A percentile compares a stretch with the other conserved stretches of the same genome.
phyloP scores from a whole-genome alignment of 768 basidiomycete species.

The Galerina marginata region DNA sequence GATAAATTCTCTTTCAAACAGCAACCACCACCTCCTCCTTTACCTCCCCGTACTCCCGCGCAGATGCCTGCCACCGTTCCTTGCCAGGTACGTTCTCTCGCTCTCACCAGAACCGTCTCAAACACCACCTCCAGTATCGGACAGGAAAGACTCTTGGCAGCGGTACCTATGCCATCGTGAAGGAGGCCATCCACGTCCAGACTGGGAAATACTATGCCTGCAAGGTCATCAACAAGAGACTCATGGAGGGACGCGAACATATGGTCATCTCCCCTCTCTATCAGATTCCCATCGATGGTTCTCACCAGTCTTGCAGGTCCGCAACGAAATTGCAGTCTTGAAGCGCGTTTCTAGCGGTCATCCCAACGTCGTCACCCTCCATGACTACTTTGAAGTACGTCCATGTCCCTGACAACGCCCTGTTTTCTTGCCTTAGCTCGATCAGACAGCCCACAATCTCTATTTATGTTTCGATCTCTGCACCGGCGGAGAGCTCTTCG shows the following conservation, averaged over 20 bases:
- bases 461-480: conserved; percentile 97
- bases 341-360: conserved; percentile 93
- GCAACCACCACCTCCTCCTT: conserved; percentile 14
- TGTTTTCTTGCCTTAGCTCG: background rate
- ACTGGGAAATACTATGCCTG: conserved; percentile 94
- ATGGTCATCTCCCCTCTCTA: conserved; percentile 67
- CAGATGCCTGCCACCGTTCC: conserved; percentile 48
- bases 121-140: conserved; percentile 60
- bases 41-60: conserved; percentile 3
- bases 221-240: conserved; percentile 99
- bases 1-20: conserved; percentile 1
- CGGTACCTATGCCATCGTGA: conserved; percentile 94
- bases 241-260: conserved; percentile 97
- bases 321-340: conserved; percentile 95
- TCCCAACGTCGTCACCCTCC: conserved; percentile 88
- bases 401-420: background rate
- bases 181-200: conserved; percentile 94
- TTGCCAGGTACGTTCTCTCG: conserved; percentile 45
- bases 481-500: conserved; percentile 98
- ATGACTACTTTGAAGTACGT: conserved; percentile 93
- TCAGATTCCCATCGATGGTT: conserved; percentile 10
- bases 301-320: conserved; percentile 60
- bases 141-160: conserved; percentile 89
- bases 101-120: background rate
- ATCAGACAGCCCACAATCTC: conserved; percentile 88